Percentiles rank a stretch among this genome's conserved stretches.
Conservation (phyloP, 2,329 filamentous ascomycete species). For the Coniosporium tulheliwenetii region DNA sequence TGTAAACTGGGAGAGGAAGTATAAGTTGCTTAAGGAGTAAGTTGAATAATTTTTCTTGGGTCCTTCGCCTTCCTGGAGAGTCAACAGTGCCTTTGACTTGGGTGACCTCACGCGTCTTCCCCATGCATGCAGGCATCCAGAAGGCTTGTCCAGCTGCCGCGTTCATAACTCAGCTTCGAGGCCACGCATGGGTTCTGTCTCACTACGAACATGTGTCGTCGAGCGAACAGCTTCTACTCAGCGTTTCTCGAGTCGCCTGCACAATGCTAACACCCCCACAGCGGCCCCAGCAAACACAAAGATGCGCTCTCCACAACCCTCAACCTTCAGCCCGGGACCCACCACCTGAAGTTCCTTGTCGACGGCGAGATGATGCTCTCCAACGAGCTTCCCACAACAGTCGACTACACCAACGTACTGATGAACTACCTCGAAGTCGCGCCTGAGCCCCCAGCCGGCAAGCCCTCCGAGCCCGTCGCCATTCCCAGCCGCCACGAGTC, state of each 20-base stretch:
- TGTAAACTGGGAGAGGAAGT: conserved; percentile 94
- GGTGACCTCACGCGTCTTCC: no score
- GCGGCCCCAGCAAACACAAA: conserved; percentile 15
- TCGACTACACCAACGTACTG: conserved; percentile 94
- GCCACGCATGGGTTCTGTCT: no score
- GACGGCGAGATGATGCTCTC: conserved; percentile 89
- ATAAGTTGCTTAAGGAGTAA: conserved; percentile 72
- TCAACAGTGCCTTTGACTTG: no score
- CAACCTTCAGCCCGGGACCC: conserved; percentile 78
- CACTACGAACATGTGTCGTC: no score
- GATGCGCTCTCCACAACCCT: conserved; percentile 62
- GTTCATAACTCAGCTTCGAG: no score
- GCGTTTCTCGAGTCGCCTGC: background rate
- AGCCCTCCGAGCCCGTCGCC: conserved; percentile 7
- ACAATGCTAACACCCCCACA: conserved; percentile 3
- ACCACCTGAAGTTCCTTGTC: conserved; percentile 92
- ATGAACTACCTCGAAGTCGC: conserved; percentile 97
- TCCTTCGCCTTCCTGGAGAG: no score
- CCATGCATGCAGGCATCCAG: no score
- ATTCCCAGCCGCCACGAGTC: conserved; percentile 7
- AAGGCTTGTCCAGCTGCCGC: no score
- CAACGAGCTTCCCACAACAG: conserved; percentile 75
- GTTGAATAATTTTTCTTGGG: conserved; percentile 18
- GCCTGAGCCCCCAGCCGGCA: conserved; percentile 36
- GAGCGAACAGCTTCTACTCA: no score